phyloP scores from a whole-genome alignment of 1,139 yeast species.

The Eremothecium coryli region DNA sequence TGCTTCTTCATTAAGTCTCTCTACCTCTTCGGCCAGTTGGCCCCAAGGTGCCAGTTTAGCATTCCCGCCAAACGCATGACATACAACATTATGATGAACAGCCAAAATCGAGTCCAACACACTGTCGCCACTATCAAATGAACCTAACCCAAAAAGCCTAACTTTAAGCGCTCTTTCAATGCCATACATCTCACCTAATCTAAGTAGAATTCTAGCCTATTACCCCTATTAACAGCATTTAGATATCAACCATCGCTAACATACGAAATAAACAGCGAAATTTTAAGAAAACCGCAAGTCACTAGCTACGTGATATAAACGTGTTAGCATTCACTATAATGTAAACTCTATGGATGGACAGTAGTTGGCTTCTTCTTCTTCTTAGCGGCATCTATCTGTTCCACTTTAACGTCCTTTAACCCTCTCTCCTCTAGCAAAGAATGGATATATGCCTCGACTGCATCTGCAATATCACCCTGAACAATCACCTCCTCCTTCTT shows the following conservation, averaged over 20 bases:
- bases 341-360: neutral
- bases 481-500: conserved; percentile 86
- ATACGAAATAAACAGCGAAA: no score
- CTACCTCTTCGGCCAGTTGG: conserved; percentile 19
- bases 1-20: conserved; percentile 11
- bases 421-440: conserved; percentile 74
- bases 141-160: conserved; percentile 22
- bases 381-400: conserved; percentile 73
- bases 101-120: conserved; percentile 20
- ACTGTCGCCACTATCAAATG: conserved; percentile 17
- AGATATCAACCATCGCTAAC: no score
- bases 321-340: neutral
- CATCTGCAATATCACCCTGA: conserved; percentile 94
- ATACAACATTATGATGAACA: conserved; percentile 25
- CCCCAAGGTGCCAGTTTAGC: conserved; percentile 13
- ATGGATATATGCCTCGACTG: conserved; percentile 69
- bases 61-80: conserved; percentile 17
- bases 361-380: conserved; percentile 49
- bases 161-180: conserved; percentile 17
- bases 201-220: no score
- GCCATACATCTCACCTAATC: no score
- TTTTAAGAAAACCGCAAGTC: neutral
- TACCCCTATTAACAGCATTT: no score
- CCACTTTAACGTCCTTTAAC: conserved; percentile 74
- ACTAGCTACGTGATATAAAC: neutral